phyloP scores from a whole-genome alignment of 345 rosid species.

The Leavenworthia alabamica region DNA sequence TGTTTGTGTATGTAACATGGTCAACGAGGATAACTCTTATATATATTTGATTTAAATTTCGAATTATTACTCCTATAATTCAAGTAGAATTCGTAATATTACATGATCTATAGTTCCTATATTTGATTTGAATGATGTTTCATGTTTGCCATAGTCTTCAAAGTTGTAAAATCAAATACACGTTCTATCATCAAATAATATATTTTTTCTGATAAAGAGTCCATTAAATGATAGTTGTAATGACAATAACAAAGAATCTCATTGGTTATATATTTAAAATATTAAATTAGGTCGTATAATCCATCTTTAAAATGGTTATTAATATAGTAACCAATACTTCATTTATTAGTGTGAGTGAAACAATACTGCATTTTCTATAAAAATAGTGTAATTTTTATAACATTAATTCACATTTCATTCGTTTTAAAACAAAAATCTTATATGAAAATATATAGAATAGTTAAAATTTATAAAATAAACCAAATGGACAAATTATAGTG shows the following conservation, averaged over 20 bases:
- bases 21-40: not conserved
- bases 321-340: no score
- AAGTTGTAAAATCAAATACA: not conserved
- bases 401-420: not conserved
- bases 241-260: not conserved
- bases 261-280: no score
- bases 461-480: not conserved
- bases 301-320: no score
- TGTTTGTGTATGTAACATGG: conserved; percentile 9
- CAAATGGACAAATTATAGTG: not conserved
- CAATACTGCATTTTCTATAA: not conserved
- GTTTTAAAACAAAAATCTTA: not conserved
- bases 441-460: not conserved
- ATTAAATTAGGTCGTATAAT: no score
- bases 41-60: not conserved
- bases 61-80: not conserved
- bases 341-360: not conserved
- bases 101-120: not conserved
- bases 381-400: not conserved
- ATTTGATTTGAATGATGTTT: not conserved
- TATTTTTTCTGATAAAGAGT: no score
- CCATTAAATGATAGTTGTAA: not conserved
- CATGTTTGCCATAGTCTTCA: not conserved
- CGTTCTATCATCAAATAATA: not conserved
- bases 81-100: not conserved